Evolutionary conservation across 2,329 filamentous ascomycete genomes (phyloP).

Genomic region (Aphanocladium album): DNA sequence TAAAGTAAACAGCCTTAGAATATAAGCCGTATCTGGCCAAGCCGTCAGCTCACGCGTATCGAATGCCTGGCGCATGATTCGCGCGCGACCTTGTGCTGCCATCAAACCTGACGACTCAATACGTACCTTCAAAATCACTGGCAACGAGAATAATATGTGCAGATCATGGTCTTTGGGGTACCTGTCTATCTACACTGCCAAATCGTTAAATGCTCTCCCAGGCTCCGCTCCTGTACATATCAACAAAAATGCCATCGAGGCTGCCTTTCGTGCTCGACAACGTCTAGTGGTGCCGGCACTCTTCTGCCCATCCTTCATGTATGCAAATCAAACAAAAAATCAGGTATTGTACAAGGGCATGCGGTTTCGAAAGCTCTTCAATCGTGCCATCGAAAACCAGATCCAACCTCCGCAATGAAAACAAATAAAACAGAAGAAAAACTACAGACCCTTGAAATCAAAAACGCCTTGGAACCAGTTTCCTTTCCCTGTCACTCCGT

Average conservation of each 20-base stretch:
- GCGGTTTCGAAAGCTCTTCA: not conserved
- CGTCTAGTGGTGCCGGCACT: not conserved
- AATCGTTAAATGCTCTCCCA: conserved; percentile 1
- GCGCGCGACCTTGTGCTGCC: too few relatives aligned
- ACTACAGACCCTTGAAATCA: not conserved
- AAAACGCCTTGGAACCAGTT: conserved; percentile 9
- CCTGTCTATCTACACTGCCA: conserved; percentile 2
- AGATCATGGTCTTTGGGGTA: not conserved
- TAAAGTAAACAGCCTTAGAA: too few relatives aligned
- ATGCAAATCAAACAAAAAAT: not conserved
- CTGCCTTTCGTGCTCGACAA: not conserved
- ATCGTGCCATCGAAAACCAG: not conserved
- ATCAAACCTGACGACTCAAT: too few relatives aligned
- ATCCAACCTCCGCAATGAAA: not conserved
- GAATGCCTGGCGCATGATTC: too few relatives aligned
- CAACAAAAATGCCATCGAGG: conserved; percentile 5
- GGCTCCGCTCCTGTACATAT: conserved; percentile 2
- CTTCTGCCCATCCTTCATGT: not conserved
- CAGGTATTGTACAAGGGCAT: conserved; percentile 5
- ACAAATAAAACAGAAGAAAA: not conserved
- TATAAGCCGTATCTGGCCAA: too few relatives aligned
- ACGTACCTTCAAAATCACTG: too few relatives aligned
- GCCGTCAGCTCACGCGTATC: too few relatives aligned
- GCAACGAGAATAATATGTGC: not conserved
- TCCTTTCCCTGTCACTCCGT: conserved; percentile 8